Conservation (phyloP, 768 basidiomycete species). For the Suillus placidus region DNA sequence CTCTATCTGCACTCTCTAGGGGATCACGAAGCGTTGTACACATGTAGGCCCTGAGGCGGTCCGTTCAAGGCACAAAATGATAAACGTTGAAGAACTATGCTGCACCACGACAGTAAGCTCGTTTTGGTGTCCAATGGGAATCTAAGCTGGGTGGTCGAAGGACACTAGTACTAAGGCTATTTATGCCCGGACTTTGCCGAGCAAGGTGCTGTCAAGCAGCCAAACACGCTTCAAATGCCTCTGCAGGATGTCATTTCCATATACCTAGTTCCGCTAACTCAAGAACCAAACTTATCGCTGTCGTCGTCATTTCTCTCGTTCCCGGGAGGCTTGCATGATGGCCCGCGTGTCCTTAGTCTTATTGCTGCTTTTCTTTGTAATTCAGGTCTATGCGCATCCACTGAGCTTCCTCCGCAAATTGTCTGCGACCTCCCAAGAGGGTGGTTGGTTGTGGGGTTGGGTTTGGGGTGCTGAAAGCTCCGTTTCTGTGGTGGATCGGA, state of each 20-base stretch:
- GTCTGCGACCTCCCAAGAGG: slow-evolving; percentile 46
- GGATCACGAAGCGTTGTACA: neutral
- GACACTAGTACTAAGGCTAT: neutral
- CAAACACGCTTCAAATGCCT: slow-evolving; percentile 13
- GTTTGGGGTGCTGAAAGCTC: slow-evolving; percentile 69
- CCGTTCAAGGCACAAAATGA: neutral
- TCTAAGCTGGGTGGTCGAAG: neutral
- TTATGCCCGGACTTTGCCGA: slow-evolving; percentile 18
- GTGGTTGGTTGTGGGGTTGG: slow-evolving; percentile 62
- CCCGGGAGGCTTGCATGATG: slow-evolving; percentile 21
- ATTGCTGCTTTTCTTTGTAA: slow-evolving; percentile 12
- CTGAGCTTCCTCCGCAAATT: slow-evolving; percentile 37
- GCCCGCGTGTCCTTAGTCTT: slow-evolving; percentile 9
- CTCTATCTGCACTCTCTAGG: neutral
- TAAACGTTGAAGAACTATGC: neutral
- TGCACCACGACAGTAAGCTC: neutral
- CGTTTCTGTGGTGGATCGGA: slow-evolving; percentile 77
- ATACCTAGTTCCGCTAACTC: slow-evolving; percentile 1
- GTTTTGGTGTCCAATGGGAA: neutral
- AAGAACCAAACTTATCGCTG: slow-evolving; percentile 3
- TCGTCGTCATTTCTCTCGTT: neutral
- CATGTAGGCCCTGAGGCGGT: neutral
- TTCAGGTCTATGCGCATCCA: slow-evolving; percentile 11
- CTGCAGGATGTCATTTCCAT: slow-evolving; percentile 12
- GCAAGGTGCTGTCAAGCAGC: slow-evolving; percentile 14